phyloP scores from a whole-genome alignment of 306 rosid genomes.

The Gastrolobium bilobum region DNA sequence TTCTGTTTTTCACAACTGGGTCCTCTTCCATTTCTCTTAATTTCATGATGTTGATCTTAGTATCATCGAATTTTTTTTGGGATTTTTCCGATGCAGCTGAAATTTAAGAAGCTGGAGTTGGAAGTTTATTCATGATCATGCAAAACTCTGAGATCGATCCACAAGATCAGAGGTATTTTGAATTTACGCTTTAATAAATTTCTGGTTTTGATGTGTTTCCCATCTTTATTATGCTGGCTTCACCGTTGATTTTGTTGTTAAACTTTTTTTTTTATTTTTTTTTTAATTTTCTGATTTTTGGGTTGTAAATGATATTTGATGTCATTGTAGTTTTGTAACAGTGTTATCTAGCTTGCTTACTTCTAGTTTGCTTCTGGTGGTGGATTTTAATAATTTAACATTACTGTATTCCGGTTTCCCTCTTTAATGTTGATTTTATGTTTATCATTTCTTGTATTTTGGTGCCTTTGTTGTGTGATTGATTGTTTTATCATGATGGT shows the following conservation, averaged over 20 bases:
- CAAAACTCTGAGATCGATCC: constrained; percentile 64
- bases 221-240: not conserved
- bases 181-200: constrained; percentile 13
- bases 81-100: constrained; percentile 38
- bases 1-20: not conserved
- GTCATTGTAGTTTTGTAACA: constrained; percentile 3
- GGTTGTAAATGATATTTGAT: not conserved
- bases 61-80: not conserved
- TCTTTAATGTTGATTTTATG: constrained; percentile 8
- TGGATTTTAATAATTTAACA: not conserved
- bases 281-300: constrained; percentile 1
- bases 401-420: not conserved
- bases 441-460: constrained; percentile 21
- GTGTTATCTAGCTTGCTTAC: constrained; percentile 14
- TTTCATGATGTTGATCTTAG: not conserved
- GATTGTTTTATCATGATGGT: constrained; percentile 20
- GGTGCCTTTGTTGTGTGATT: constrained; percentile 33
- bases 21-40: not conserved
- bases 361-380: constrained; percentile 15
- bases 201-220: constrained; percentile 23
- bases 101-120: constrained; percentile 40
- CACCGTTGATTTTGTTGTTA: not conserved
- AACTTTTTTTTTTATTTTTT: not conserved
- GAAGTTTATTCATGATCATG: constrained; percentile 48
- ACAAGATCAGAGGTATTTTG: constrained; percentile 76